Percentiles rank a stretch among this genome's conserved stretches.
phyloP scores from a whole-genome alignment of 225 moss, liverwort and hornwort species.

The Climacium dendroides region DNA sequence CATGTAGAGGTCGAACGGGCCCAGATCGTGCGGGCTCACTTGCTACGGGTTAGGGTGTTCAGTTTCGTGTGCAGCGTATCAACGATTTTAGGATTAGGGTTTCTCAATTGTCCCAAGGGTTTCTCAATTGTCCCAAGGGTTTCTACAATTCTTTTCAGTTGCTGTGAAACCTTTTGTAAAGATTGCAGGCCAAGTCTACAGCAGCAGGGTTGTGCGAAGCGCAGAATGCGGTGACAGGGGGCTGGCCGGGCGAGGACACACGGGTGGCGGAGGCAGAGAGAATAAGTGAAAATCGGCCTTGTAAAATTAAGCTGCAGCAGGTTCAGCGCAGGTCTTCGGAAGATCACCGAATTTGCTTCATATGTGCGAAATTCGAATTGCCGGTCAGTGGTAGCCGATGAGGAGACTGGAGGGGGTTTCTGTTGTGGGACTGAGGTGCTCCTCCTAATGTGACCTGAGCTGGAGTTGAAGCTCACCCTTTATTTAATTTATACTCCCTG shows the following conservation, averaged over 20 bases:
- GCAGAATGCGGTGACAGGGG: neutral
- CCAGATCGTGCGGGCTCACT: slow-evolving; percentile 45
- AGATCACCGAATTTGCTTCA: neutral
- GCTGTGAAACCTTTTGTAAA: slow-evolving; percentile 5
- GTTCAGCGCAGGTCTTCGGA: neutral
- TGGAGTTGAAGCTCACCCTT: neutral
- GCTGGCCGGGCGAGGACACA: neutral
- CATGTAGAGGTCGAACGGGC: slow-evolving; percentile 25
- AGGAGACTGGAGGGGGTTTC: neutral
- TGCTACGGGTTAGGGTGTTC: neutral
- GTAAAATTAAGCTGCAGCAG: neutral
- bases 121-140: neutral
- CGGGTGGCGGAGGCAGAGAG: too few relatives aligned
- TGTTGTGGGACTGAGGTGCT: neutral
- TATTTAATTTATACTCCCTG: neutral
- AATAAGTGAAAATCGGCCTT: neutral
- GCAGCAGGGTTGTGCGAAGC: slow-evolving; percentile 2
- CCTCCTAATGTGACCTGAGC: neutral
- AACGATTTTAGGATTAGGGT: neutral
- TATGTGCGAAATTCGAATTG: neutral
- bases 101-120: neutral
- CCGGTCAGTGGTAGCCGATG: neutral
- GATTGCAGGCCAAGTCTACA: neutral
- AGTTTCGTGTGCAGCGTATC: neutral
- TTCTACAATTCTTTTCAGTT: neutral